Base-by-base conservation (phyloP, 2,329 filamentous ascomycete species). In the Helotiales sp. region DNA sequence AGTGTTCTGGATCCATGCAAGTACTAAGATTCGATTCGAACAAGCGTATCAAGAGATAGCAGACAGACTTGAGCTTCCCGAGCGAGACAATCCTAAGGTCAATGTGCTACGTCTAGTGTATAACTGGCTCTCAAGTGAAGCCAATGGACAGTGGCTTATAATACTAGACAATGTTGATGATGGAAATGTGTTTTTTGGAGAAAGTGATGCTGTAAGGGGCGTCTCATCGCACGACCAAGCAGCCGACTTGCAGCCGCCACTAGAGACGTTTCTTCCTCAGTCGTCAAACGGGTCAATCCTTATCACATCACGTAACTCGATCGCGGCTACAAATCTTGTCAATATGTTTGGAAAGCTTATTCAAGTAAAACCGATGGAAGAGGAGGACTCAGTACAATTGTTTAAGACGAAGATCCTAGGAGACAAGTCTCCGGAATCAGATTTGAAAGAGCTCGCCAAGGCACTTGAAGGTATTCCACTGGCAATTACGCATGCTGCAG, bases 401-500 rank as follows among this genome's bases (percentile, higher is more conserved):
- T 47, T 63, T 8, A 44, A 36, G 13, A 46, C 12, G 22, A 58
- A 40, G 27, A 47, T 72, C 63, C 51, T 59, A 57, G 38, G 3
- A 19, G 27, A 51, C 12, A 49, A 22, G 17, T 12, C 22, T 4
- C 29, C 44, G 15, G 19, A 24, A 2, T 12, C 38, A 13, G 13
- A 40, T 17, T n/a, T 27, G 15, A 33, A 47, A 24, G 60, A 66
- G 22, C 64, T 70, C 27, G 51, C 64, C 1, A 13, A 58, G 33
- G 50, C 49, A 22, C 62, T 73, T 1, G 68, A 68, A 10, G 64
- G 55, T 31, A 63, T 71, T 17, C 69, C 70, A 13, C 61, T 69
- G 2, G 69, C 69, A 31, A 67, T 72, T 38, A 60, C 58, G 10
- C 68, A 71, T 59, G 69, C 67, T 3, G 64, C 59, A 3, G 57